Base-by-base conservation (phyloP, 208 protist genomes). In the Naegleria fowleri region DNA sequence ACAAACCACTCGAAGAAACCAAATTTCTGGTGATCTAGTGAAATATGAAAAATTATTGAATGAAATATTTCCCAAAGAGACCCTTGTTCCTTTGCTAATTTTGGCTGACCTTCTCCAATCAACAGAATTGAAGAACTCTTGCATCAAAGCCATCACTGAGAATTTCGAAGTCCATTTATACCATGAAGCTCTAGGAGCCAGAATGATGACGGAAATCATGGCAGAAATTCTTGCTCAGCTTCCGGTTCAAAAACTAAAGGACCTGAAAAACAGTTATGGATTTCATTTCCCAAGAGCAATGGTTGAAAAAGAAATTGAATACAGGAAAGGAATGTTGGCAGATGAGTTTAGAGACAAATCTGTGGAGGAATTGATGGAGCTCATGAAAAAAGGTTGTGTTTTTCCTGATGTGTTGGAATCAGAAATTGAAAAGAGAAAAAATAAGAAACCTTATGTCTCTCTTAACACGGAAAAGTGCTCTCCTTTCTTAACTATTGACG, bases 371-470 rank as follows among this genome's bases (percentile, higher is more conserved):
- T 39, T 88, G 25, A 58, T 58, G 9, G 6, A 59, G 16, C 29
- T 88, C 9, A 9, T 19, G 38, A 38, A 51, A 38, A 36, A 7
- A 19, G 85, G 43, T 6, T 13, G 29, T 38, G 19, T 88, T 4
- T 88, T 88, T 58, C 43, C 85, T 38, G 85, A 88, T 6, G 19
- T 88, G 6, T 58, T 88, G 11, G 22, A 29, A 13, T 6, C 11
- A 40, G 85, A 88, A 38, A 55, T 88, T 22, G 29, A 40, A 13
- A 48, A 38, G 22, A 88, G 85, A 88, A 88, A 38, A 39, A 58
- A 52, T 0, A 88, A 58, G 41, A 88, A 88, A 58, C 85, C 85
- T 59, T 88, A 43, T 88, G 85, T 88, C 22, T 58, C 19, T 58
- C 33, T 88, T 6, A 39, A 48, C 55, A 15, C 85, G 13, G 29